These are phyloP conservation scores for Karstenula rhodostoma DNA, from an alignment of 2,329 filamentous ascomycete species.

Conservation along the genomic window DNA sequence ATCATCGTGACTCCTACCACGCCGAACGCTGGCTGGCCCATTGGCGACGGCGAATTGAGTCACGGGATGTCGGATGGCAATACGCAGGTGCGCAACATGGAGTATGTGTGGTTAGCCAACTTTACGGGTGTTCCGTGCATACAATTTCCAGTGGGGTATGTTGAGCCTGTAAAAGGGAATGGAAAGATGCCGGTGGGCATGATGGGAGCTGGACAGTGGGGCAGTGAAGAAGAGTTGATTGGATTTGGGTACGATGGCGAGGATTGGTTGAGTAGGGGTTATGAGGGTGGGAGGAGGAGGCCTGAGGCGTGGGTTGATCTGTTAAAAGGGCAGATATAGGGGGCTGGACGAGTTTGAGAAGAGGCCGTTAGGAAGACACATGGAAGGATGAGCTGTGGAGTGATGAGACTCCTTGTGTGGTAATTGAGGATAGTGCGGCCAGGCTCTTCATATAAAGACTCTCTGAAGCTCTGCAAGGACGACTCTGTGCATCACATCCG, in stretches of 20 bases:
- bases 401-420: too few relatives aligned
- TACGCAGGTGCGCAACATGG: constrained; percentile 77
- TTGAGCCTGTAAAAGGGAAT: constrained; percentile 61
- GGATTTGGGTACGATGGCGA: constrained; percentile 63
- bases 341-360: background rate
- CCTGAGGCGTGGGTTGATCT: constrained; percentile 53
- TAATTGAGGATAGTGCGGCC: too few relatives aligned
- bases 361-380: background rate
- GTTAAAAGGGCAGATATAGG: constrained; percentile 22
- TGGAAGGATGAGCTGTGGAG: background rate
- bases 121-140: constrained; percentile 80
- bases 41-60: constrained; percentile 68
- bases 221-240: constrained; percentile 60
- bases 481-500: too few relatives aligned
- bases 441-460: too few relatives aligned
- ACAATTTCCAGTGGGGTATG: constrained; percentile 78
- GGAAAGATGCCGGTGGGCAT: constrained; percentile 65
- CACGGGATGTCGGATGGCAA: constrained; percentile 78
- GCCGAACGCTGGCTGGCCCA: constrained; percentile 78
- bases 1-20: constrained; percentile 81
- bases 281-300: constrained; percentile 44
- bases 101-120: constrained; percentile 87
- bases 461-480: too few relatives aligned
- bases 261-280: constrained; percentile 52
- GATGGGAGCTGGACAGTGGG: constrained; percentile 65